A percentile compares a stretch with the other conserved stretches of the same genome.
Evolutionary conservation across 2,329 filamentous ascomycete genomes (phyloP).

Genomic region (Fusarium xyrophilum): DNA sequence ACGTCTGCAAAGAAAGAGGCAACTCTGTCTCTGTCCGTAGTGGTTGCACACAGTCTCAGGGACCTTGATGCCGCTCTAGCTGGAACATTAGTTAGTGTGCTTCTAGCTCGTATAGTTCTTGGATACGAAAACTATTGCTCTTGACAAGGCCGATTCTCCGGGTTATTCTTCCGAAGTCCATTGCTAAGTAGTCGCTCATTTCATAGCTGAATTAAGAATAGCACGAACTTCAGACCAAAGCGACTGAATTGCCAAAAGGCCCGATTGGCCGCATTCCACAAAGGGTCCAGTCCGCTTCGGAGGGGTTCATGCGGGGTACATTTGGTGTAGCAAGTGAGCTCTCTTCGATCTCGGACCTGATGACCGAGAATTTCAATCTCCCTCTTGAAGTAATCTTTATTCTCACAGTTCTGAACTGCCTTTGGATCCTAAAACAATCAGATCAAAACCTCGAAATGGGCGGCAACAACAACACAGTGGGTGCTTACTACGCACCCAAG

Average conservation of each 20-base stretch:
- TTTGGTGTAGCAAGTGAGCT: neutral
- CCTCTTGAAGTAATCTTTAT: neutral
- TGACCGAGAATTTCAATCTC: neutral
- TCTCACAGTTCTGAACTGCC: neutral
- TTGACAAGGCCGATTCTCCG: neutral
- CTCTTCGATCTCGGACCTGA: neutral
- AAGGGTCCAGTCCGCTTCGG: neutral
- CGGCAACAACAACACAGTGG: neutral
- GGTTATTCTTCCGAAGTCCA: neutral
- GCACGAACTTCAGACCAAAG: neutral
- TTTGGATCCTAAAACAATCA: neutral
- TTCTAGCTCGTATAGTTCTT: rapidly evolving
- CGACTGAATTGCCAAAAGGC: neutral
- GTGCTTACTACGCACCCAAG: slow-evolving; percentile 26
- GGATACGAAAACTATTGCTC: neutral
- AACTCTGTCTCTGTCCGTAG: neutral
- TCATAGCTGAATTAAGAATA: neutral
- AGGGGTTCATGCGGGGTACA: slow-evolving; percentile 2
- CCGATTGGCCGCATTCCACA: neutral
- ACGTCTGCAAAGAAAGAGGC: neutral
- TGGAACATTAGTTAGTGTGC: neutral
- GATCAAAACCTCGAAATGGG: neutral
- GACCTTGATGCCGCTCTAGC: neutral
- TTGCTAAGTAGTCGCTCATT: neutral
- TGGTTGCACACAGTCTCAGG: neutral